Base-by-base conservation (phyloP, 2,329 filamentous ascomycete genomes). In the Aspergillus uvarum region DNA sequence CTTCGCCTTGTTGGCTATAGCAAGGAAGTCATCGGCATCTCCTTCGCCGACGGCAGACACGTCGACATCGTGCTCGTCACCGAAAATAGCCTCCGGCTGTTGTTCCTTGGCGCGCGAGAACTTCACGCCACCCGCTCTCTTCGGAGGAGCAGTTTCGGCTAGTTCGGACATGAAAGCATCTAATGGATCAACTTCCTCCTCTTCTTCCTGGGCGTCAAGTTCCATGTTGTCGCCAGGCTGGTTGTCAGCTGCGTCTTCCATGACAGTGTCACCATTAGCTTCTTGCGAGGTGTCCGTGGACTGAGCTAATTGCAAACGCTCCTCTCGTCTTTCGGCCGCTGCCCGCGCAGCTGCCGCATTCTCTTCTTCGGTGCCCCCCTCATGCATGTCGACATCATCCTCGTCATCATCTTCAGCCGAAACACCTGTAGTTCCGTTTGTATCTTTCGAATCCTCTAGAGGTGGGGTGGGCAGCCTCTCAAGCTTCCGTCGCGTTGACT, bases 151-250 rank as follows among this genome's bases (percentile, higher is more conserved):
- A 16, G 83, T 75, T 58, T 86, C 83, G 3, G 79, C 79, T 53
- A 89, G 81, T 62, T 84, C 86, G 55, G 87, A 89, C 95, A 99
- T 99, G 79, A 96, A 99, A n/a, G 92, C 94, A 78, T 99, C 95
- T 42, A 99, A 81, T 7, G 95, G 92, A 74, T 99, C 95, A 38
- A 95, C 86, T 50, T 92, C 91, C 57, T 92, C 77, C 44, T 61
- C 70, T 24, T 71, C 62, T 32, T 64, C 63, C 14, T 64, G 48
- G 4, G 63, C 68, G 29, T 75, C 72, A 5, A 69, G 63, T 22
- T 79, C 76, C 67, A 78, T 79, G 47, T 77, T 78, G 61, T 76
- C 72, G 29, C 64, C 47, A 22, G 70, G 63, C 42, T 77, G 75
- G 48, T 71, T 64, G 54, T 65, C 67, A 24, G 73, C 71, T 19